Base-by-base conservation (phyloP, 768 basidiomycete species). In the Lanmaoa rubissima region DNA sequence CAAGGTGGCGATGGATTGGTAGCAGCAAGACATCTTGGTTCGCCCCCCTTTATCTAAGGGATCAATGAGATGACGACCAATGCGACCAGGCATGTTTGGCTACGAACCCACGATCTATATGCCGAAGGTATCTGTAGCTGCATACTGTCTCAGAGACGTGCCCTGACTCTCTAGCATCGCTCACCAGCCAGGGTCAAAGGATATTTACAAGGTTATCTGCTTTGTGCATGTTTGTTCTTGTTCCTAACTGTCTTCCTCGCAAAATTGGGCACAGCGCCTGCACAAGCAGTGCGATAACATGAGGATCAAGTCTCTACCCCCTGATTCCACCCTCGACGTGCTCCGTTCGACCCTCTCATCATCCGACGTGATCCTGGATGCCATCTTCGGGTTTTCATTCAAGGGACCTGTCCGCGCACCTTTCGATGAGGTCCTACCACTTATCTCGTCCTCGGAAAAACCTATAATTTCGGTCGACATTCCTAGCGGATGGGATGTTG, bases 361-460 rank as follows among this genome's bases (percentile, higher is more conserved):
- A 32, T 82, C 84, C 5, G 91, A 97, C 70, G 85, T 97, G 42
- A 82, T 98, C 19, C 78, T 99, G 52, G 97, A 99, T 67, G 93
- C 95, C 5, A 90, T 99, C 55, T 99, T 99, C 64, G 97, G 96
- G 5, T 98, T 99, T 76, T 98, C 95, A 1, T 99, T 98, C 82
- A 80, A 88, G 56, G 88, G 90, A 0, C 95, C 97, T 36, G 81
- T 94, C 6, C 88, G 97, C 12, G 73, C 87, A 9, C 97, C 97
- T 0, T 99, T 98, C 73, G 86, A 93, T 63, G 66, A 74, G 0
- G 87, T 87, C 39, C 80, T 99, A 1, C 78, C 81, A 9, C 76
- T 91, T 8, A 74, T 97, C 43, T 76, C 81, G 2, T 66, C 78
- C 16, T 85, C 87, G 5, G 70, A 77, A 8, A 76, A 92, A 14